Evolutionary conservation across 148 eudicot genomes (phyloP), one percentile per base, ranked within the genome.

Genomic region (Chenopodium quinoa): DNA sequence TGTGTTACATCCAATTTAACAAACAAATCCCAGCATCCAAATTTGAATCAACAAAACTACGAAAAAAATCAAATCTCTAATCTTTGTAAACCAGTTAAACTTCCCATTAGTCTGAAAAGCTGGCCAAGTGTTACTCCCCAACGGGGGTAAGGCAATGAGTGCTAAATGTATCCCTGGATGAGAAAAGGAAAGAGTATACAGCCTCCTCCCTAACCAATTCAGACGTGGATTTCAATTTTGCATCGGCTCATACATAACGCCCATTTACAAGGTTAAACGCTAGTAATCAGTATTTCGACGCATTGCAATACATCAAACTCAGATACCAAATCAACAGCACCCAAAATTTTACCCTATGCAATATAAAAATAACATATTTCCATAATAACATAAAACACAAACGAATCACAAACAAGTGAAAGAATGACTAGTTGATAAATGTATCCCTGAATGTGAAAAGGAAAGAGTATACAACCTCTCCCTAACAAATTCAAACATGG

Each of bases 241-340:
- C 81, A 31, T 80, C 84, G 71, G 83, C 81, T 86, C 81, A 82
- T 82, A 82, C 85, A 73, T 29, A 86, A 64, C 76, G 27, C 67
- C 60, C 66, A 80, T 54, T 31, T n/a, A 48, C 17, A 2, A 44
- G 10, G 19, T 34, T 17, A 73, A 46, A 74, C 76, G 77, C 84
- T 75, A 46, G 86, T 83, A 83, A 86, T 82, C 86, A 83, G 83
- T 82, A 83, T 65, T 47, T 81, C 81, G 62, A 81, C 52, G 75
- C 81, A 77, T 75, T 4, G 32, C 1, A 12, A 1, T 50, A 50
- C 14, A 50, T 50, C 14, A 11, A 50, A 50, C 3, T 9, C 14
- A 50, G 48, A 46, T 6, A 46, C 0, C 48, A 46, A 46, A 50
- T 50, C 54, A 50, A 50, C 3, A 50, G 54, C 44, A 50, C 54